These are phyloP conservation scores for Claviceps citrina DNA, from an alignment of 2,329 filamentous ascomycete genomes.

Conservation along the genomic window DNA sequence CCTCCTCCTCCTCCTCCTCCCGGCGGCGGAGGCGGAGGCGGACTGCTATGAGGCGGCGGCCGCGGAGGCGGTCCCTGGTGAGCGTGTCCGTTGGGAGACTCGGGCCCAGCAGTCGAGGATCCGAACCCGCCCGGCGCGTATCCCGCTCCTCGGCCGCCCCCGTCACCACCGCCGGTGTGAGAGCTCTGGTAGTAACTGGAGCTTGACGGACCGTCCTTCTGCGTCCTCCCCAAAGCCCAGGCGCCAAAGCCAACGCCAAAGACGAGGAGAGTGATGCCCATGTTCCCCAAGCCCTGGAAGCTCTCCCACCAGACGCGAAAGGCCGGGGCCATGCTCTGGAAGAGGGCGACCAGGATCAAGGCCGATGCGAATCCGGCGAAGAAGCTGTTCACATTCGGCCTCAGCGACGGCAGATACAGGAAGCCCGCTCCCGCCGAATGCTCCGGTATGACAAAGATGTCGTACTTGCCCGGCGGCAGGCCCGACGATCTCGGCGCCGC, in stretches of 20 bases:
- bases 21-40: neutral
- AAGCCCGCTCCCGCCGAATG: slow-evolving; percentile 82
- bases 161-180: slow-evolving; percentile 9
- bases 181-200: slow-evolving; percentile 10
- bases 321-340: slow-evolving; percentile 56
- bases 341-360: slow-evolving; percentile 56
- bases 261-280: slow-evolving; percentile 57
- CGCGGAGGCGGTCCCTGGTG: slow-evolving; percentile 14
- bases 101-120: slow-evolving; percentile 15
- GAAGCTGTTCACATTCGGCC: slow-evolving; percentile 80
- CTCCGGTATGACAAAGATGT: slow-evolving; percentile 92
- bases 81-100: slow-evolving; percentile 17
- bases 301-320: slow-evolving; percentile 58
- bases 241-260: slow-evolving; percentile 60
- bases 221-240: slow-evolving; percentile 43
- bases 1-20: slow-evolving; percentile 1
- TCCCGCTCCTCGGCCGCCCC: slow-evolving; percentile 9
- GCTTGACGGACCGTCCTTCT: slow-evolving; percentile 16
- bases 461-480: slow-evolving; percentile 79
- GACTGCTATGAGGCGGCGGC: slow-evolving; percentile 15
- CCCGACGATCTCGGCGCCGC: slow-evolving; percentile 54
- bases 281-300: slow-evolving; percentile 55
- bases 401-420: slow-evolving; percentile 80
- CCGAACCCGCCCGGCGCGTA: slow-evolving; percentile 16
- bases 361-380: slow-evolving; percentile 71